Evolutionary conservation across 371 early-diverging fungal species (phyloP), one percentile per base, ranked within the genome.

Genomic region (Mucor racemosus): DNA sequence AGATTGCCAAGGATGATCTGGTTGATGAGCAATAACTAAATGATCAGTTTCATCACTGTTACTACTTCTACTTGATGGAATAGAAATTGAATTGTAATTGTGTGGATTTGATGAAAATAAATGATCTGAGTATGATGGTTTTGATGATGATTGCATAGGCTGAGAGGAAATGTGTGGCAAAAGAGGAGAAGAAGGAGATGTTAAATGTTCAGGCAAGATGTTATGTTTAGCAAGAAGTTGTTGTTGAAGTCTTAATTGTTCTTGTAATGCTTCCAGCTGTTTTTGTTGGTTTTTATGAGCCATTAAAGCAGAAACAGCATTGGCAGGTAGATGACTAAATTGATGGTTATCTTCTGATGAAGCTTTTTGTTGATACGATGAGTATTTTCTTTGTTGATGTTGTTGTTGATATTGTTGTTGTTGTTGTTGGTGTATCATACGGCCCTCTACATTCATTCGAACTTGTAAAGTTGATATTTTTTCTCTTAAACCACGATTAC

Each of bases 401-500:
- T 38, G 60, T 3, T 40, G 33, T 13, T 39, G 58, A 38, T 38
- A 38, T 38, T 67, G 53, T 7, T 64, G 50, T 7, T 50, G 31
- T 50, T 50, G 55, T 11, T 35, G 56, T 38, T 67, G 62, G 33
- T 70, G 62, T 19, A 46, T 46, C 34, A 50, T 64, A 17, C 73
- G 74, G 7, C 67, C 73, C 41, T 76, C 71, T 0, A 79, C 74
- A 33, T 76, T 62, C 21, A 83, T 69, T 14, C 87, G 78, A n/a
- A 84, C 67, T 55, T 85, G 82, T 34, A 89, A 75, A 8, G 76
- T 55, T 21, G 64, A 53, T 1, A 87, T 73, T 50, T 84, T 84
- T 7, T 88, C 88, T 50, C 79, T 78, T 58, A 89, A 50, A 10
- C 61, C 54, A 5, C 80, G 73, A 65, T 88, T 89, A 11, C 82